Evolutionary conservation across 345 rosid genomes (phyloP).

Genomic region (Turritis glabra): DNA sequence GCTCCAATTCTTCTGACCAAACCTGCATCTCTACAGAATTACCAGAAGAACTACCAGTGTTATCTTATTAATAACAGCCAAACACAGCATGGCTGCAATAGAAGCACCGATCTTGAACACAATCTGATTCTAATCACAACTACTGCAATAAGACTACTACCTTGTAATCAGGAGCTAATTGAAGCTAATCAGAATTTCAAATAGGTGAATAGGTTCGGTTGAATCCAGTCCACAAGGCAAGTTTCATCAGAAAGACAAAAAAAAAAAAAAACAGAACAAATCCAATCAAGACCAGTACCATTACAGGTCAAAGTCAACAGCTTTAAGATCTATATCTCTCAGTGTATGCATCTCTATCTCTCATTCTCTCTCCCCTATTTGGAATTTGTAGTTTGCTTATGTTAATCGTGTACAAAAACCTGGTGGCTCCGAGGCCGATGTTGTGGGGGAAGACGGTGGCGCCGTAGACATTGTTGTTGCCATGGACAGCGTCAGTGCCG

Average conservation of each 20-base stretch:
- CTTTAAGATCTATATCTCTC: neutral
- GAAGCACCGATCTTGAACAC: neutral
- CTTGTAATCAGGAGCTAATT: neutral
- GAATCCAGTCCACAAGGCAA: neutral
- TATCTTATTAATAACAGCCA: neutral
- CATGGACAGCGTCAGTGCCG: constrained; percentile 95
- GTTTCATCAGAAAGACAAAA: constrained; percentile 3
- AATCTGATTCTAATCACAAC: neutral
- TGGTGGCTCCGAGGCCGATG: constrained; percentile 83
- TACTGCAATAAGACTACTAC: neutral
- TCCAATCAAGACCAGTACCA: neutral
- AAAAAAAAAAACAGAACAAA: constrained; percentile 13
- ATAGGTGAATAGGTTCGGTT: neutral
- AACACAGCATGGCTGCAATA: neutral
- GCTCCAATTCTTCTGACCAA: constrained; percentile 67
- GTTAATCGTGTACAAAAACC: constrained; percentile 38
- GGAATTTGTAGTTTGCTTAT: neutral
- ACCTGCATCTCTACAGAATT: constrained; percentile 58
- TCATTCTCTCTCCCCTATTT: neutral
- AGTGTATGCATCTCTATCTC: neutral
- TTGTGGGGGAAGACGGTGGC: constrained; percentile 92
- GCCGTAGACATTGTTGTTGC: constrained; percentile 76
- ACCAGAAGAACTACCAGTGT: neutral
- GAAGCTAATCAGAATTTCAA: neutral
- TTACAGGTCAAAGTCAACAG: neutral